These are phyloP conservation scores for Candida loeiensis DNA, from an alignment of 805 yeast species.

Conservation along the genomic window DNA sequence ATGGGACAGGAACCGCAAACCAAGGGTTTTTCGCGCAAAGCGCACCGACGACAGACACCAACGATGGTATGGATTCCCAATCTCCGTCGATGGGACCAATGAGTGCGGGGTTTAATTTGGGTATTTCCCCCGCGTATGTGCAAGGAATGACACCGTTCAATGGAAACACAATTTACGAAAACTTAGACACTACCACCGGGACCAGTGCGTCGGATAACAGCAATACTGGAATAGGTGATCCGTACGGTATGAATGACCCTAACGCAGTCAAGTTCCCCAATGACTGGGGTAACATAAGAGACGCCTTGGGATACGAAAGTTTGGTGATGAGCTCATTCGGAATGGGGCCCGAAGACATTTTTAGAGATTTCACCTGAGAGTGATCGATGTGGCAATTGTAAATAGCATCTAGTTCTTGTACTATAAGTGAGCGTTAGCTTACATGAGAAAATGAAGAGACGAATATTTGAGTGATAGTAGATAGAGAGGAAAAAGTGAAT, in stretches of 20 bases:
- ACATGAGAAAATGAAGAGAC: too few species aligned
- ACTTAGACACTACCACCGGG: neutral
- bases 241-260: neutral
- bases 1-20: neutral
- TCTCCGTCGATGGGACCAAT: too few species aligned
- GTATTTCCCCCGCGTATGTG: neutral
- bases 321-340: slow-evolving; percentile 8
- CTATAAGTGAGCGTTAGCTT: too few species aligned
- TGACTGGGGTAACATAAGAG: neutral
- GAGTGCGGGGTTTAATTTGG: neutral
- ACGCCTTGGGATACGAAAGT: slow-evolving; percentile 7
- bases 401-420: neutral
- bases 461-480: too few species aligned
- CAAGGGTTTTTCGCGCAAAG: too few species aligned
- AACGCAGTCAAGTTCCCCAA: neutral
- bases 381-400: neutral
- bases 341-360: slow-evolving; percentile 8
- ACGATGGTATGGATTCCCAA: too few species aligned
- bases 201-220: neutral
- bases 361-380: slow-evolving; percentile 2
- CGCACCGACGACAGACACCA: too few species aligned
- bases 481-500: too few species aligned
- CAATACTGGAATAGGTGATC: neutral
- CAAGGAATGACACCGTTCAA: neutral
- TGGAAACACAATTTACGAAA: neutral